phyloP scores from a whole-genome alignment of 805 yeast genomes.

The Cyberlindnera euphorbiae region DNA sequence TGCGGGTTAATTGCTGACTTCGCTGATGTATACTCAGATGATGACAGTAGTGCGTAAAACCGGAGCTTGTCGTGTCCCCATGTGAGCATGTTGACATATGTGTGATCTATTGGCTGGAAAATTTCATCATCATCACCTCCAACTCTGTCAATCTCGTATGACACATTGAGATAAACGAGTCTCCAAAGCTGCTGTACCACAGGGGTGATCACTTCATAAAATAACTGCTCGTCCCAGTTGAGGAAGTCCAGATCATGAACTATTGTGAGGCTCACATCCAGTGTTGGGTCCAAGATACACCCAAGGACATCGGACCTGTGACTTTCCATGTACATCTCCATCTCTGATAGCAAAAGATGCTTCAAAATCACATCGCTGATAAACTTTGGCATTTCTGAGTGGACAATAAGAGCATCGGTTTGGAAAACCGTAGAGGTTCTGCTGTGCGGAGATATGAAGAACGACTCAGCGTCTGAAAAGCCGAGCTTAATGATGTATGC shows the following conservation, averaged over 20 bases:
- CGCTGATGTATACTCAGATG: not conserved
- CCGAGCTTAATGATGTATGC: slow-evolving; percentile 8
- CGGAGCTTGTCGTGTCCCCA: slow-evolving; percentile 4
- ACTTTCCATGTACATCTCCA: not conserved
- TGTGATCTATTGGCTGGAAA: not conserved
- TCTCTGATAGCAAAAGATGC: slow-evolving; percentile 7
- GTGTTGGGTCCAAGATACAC: slow-evolving; percentile 1
- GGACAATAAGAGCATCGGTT: slow-evolving; percentile 15
- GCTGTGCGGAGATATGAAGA: slow-evolving; percentile 13
- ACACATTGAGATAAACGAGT: slow-evolving; percentile 4
- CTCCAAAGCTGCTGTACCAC: slow-evolving; percentile 8
- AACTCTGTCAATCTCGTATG: slow-evolving; percentile 1
- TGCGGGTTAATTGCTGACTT: not conserved
- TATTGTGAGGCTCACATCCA: slow-evolving; percentile 1
- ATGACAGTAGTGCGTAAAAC: slow-evolving; percentile 1
- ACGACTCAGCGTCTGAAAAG: slow-evolving; percentile 7
- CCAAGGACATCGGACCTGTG: slow-evolving; percentile 1
- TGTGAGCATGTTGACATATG: not conserved
- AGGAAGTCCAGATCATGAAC: slow-evolving; percentile 4
- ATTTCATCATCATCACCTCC: not conserved
- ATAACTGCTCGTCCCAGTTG: slow-evolving; percentile 14
- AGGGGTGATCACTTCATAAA: slow-evolving; percentile 7
- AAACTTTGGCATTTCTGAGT: slow-evolving; percentile 9
- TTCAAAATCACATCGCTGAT: slow-evolving; percentile 11
- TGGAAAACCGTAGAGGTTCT: slow-evolving; percentile 9